Base-by-base conservation (phyloP, 2,329 filamentous ascomycete species). In the Drechslerella coelobrocha region DNA sequence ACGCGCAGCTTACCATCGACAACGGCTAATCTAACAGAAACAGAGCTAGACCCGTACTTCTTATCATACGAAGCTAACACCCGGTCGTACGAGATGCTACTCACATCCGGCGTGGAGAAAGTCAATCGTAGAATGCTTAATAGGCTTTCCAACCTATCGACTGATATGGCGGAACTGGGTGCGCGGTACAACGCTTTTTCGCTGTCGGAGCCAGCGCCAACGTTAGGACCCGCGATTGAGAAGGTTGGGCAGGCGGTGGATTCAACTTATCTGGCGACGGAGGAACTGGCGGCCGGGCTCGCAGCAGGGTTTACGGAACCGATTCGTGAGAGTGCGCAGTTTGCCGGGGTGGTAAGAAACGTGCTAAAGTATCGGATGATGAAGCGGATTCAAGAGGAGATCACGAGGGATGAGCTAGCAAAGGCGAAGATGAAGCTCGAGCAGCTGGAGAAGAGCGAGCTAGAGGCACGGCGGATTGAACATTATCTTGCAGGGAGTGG, bases 161-260 rank as follows among this genome's bases (percentile, higher is more conserved):
- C 91, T 3, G 94, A 99, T 78, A 84, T 97, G 71, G 91, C 92
- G 74, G 94, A 99, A 77, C 83, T 99, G 7, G 94, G 94, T 6
- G 94, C 92, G n/a, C 86, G 92, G 72, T 97, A 94, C 79, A 99
- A 99, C 76, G 94, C 90, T 0, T 99, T 99, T 79, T 95, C 95
- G 0, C 83, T 99, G 0, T 97, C 92, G 0, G 94, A 99, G 78
- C 92, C 91, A 0, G 88, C 89, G 10, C 65, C 65, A 4, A 91
- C 91, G 2, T 87, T 99, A 5, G 91, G 92, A 8, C 88, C 92
- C 10, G 94, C 94, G 0, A 97, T 99, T 74, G 94, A 99, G 79
- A 89, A 92, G 73, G 86, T 96, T 48, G 94, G 94, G 0, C 94
- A 99, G 79, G 94, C 94, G 1, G 91, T 93, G 7, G 94, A 99